These are phyloP conservation scores for Liquidambar formosana DNA, from an alignment of 164 flowering plant species.

Conservation along the genomic window DNA sequence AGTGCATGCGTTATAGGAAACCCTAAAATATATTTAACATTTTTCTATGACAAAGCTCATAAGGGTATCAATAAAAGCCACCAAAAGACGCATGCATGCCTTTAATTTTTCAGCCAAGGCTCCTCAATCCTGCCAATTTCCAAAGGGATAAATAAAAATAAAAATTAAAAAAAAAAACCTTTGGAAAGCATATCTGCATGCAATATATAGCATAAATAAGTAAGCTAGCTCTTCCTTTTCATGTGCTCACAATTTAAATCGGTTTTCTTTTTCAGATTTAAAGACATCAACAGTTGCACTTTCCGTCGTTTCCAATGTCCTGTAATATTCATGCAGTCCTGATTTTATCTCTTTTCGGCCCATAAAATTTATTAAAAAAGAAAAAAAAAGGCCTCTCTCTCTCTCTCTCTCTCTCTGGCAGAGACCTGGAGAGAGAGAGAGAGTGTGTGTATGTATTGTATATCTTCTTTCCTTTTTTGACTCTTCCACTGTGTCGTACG, in stretches of 20 bases:
- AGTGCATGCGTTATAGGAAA: too few relatives aligned
- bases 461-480: not conserved
- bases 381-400: too few relatives aligned
- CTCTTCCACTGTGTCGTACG: conserved; percentile 2
- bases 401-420: not conserved
- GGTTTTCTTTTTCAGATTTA: conserved; percentile 4
- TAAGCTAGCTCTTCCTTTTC: not conserved
- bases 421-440: not conserved
- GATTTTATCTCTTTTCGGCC: not conserved
- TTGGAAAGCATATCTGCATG: not conserved
- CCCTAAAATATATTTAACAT: too few relatives aligned
- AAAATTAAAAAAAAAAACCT: too few relatives aligned
- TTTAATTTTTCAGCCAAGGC: not conserved
- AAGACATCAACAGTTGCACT: not conserved
- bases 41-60: too few relatives aligned
- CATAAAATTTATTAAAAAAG: too few relatives aligned
- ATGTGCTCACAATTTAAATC: conserved; percentile 1
- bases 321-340: conserved; percentile 1
- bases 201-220: not conserved
- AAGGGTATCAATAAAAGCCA: conserved; percentile 1
- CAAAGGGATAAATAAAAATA: too few relatives aligned
- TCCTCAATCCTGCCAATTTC: not conserved
- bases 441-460: not conserved
- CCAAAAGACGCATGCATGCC: not conserved
- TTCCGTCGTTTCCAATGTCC: conserved; percentile 18